A percentile compares a stretch with the other conserved stretches of the same genome.
Conservation (phyloP, 352 stramenopile genomes). For the Phytophthora pini region DNA sequence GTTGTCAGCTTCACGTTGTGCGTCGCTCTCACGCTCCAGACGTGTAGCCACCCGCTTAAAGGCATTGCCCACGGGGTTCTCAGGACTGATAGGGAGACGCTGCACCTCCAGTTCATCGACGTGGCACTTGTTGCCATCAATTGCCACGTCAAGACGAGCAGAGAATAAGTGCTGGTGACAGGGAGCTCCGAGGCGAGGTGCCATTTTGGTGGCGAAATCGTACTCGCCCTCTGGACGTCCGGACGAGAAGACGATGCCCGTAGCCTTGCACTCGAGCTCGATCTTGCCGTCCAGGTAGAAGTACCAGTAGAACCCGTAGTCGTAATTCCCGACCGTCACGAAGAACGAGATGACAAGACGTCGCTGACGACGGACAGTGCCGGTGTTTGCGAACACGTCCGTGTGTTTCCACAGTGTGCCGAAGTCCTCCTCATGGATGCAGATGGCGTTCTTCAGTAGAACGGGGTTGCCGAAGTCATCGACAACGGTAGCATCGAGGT, state of each 20-base stretch:
- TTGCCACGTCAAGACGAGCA: conserved; percentile 72
- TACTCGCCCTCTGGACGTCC: conserved; percentile 58
- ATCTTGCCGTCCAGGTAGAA: conserved; percentile 80
- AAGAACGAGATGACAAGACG: conserved; percentile 86
- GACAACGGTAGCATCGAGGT: conserved; percentile 73
- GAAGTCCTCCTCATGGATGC: conserved; percentile 87
- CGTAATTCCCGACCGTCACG: conserved; percentile 86
- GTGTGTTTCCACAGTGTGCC: conserved; percentile 83
- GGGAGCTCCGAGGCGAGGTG: conserved; percentile 63
- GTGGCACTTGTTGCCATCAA: conserved; percentile 62
- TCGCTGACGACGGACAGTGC: conserved; percentile 58
- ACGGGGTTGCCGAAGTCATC: conserved; percentile 60
- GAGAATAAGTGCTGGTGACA: conserved; percentile 86
- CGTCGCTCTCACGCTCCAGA: conserved; percentile 56
- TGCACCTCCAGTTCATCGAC: conserved; percentile 67
- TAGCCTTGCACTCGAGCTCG: conserved; percentile 83
- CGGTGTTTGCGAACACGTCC: conserved; percentile 26
- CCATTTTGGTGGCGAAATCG: conserved; percentile 51
- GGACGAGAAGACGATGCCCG: conserved; percentile 80
- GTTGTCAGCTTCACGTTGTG: conserved; percentile 50
- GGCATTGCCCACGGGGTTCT: conserved; percentile 69
- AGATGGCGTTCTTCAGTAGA: conserved; percentile 72
- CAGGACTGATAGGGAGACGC: conserved; percentile 38
- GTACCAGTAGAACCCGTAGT: conserved; percentile 83
- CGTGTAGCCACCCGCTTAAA: conserved; percentile 59